These are phyloP conservation scores for Colletotrichum paranaense DNA, from an alignment of 2,329 filamentous ascomycete genomes.

Conservation along the genomic window DNA sequence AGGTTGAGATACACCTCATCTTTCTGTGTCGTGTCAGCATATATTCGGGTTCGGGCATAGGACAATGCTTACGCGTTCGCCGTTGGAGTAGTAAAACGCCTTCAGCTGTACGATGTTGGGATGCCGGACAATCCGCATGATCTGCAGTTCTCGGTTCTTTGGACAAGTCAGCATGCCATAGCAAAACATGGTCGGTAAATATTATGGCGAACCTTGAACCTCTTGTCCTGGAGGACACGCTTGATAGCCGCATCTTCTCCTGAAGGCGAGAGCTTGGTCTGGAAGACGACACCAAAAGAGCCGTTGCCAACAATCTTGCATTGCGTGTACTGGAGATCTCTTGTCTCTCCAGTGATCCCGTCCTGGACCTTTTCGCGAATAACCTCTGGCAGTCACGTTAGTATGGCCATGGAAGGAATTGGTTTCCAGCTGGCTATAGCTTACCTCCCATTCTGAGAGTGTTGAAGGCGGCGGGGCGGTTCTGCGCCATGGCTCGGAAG, in stretches of 20 bases:
- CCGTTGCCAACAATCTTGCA: conserved; percentile 99
- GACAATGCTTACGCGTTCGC: conserved; percentile 80
- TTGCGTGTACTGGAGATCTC: conserved; percentile 97
- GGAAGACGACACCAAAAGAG: conserved; percentile 98
- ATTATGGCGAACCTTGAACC: conserved; percentile 84
- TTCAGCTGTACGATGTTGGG: conserved; percentile 99
- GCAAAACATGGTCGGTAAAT: background rate
- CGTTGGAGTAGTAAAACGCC: conserved; percentile 99
- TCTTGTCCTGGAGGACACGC: conserved; percentile 97
- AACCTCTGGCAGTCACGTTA: conserved; percentile 73
- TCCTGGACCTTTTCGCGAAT: conserved; percentile 99
- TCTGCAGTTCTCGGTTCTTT: conserved; percentile 98
- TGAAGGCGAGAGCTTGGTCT: conserved; percentile 97
- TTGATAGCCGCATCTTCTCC: conserved; percentile 99
- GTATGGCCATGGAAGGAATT: conserved; percentile 22
- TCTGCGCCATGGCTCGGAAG: conserved; percentile 78
- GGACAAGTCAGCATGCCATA: conserved; percentile 16
- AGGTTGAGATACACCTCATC: conserved; percentile 99
- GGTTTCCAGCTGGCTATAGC: conserved; percentile 46
- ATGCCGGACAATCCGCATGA: conserved; percentile 99
- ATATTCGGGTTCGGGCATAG: background rate
- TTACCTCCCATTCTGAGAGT: conserved; percentile 96
- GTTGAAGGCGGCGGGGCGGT: conserved; percentile 89
- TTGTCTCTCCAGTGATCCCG: conserved; percentile 94
- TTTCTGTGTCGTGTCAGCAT: conserved; percentile 66